These are phyloP conservation scores for Kwoniella europaea DNA, from an alignment of 768 basidiomycete species.

Conservation along the genomic window DNA sequence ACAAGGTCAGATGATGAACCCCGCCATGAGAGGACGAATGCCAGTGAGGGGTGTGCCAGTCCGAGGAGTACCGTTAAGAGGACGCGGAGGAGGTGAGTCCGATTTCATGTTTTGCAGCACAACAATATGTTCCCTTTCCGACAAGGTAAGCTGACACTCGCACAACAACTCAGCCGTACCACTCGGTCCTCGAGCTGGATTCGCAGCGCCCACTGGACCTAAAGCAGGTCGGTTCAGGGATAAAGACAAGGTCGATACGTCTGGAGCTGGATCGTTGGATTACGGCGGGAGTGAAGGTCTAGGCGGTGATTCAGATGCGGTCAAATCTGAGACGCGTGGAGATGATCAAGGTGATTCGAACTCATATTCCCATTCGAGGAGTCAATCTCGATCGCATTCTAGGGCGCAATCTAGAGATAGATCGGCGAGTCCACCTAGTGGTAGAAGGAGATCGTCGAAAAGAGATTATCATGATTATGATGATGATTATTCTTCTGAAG, in stretches of 20 bases:
- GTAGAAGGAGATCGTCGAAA: not conserved
- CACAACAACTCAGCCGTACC: slow-evolving; percentile 21
- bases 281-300: slow-evolving; percentile 36
- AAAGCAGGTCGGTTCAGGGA: slow-evolving; percentile 55
- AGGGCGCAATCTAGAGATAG: slow-evolving; percentile 8
- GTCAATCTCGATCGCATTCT: slow-evolving; percentile 12
- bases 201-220: slow-evolving; percentile 45
- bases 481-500: slow-evolving; percentile 4
- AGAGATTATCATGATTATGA: slow-evolving; percentile 1
- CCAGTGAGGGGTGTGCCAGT: slow-evolving; percentile 30
- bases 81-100: slow-evolving; percentile 47
- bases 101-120: too few relatives aligned
- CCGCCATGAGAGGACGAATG: slow-evolving; percentile 31
- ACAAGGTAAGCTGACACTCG: not conserved
- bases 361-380: slow-evolving; percentile 5
- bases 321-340: slow-evolving; percentile 6
- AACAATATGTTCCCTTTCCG: too few relatives aligned
- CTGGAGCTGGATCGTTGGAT: slow-evolving; percentile 36
- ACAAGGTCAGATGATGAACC: slow-evolving; percentile 3
- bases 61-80: slow-evolving; percentile 36
- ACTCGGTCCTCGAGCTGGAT: slow-evolving; percentile 40
- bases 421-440: slow-evolving; percentile 16
- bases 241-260: slow-evolving; percentile 47
- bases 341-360: slow-evolving; percentile 1
- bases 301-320: slow-evolving; percentile 1